Base-by-base conservation (phyloP, 805 yeast genomes). In the Sugiyamaella valdiviana region DNA sequence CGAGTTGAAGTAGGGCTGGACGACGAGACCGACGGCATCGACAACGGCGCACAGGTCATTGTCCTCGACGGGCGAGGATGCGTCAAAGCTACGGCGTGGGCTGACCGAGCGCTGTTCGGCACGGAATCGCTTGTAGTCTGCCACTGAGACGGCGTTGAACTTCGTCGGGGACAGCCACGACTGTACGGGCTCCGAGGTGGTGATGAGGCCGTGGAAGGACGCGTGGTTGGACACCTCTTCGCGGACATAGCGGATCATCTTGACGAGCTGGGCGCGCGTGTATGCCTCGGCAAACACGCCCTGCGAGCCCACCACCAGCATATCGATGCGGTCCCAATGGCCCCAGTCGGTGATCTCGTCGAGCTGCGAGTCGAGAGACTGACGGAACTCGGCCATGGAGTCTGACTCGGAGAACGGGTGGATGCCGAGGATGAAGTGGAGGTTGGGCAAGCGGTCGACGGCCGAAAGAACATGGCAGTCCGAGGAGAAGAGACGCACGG, bases 131-230 rank as follows among this genome's bases (percentile, higher is more conserved):
- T 42, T 42, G 44, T 54, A 56, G 21, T 46, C 51, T 16, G 42
- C 51, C 5, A 38, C 39, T n/a, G 51, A 42, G 1, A 42, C 52
- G 3, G 58, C 57, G 32, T 56, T 57, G 47, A 40, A 57, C 26
- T 51, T 49, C 16, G 57, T 42, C 9, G 54, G 29, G 6, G 60
- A 55, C 2, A 53, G 40, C 64, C 76, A 85, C 17, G 79, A 67
- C n/a, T 78, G 83, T 19, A 93, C 93, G 45, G 95, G 93, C 65
- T 86, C 95, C 46, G 90, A 74, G 14, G 93, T 85, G 29, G 95
- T 83, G 39, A 85, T 70, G 48, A 66, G 56, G 49, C 95, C 95
- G 12, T 17, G 14, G 40, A 51, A 49, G 16, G 39, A 46, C 9
- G 45, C 42, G 14, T 36, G 36, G 14, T 29, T 17, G 4, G 32